Percentiles rank a stretch among this genome's conserved stretches.
phyloP scores from a whole-genome alignment of 139 green algal species.

The Zygnema cylindricum region DNA sequence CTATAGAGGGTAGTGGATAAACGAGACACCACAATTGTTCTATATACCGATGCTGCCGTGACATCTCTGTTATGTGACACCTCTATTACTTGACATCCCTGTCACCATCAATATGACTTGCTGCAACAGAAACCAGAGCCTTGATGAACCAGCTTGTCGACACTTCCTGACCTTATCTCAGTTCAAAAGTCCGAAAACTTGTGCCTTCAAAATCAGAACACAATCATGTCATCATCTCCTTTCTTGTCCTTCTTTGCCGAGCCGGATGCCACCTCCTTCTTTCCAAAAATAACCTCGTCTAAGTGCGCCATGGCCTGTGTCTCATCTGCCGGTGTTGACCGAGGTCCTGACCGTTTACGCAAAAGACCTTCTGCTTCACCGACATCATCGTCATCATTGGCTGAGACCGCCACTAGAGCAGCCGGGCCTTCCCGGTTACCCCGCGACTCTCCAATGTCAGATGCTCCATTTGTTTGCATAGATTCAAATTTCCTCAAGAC shows the following conservation, averaged over 20 bases:
- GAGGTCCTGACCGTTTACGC: background rate
- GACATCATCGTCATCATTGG: constrained; percentile 11
- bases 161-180: no score
- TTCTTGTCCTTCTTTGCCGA: background rate
- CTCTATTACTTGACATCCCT: no score
- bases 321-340: background rate
- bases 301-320: constrained; percentile 23
- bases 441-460: background rate
- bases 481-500: background rate
- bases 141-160: no score
- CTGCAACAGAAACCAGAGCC: no score
- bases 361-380: background rate
- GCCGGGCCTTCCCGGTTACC: constrained; percentile 7
- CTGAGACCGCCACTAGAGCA: background rate
- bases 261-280: background rate
- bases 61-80: no score
- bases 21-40: no score
- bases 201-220: no score
- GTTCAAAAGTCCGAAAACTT: no score
- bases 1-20: no score
- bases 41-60: no score
- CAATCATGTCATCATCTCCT: constrained; percentile 27
- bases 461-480: background rate
- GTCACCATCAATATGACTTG: no score
- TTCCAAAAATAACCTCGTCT: constrained; percentile 40